A percentile compares a stretch with the other conserved stretches of the same genome.
Conservation (phyloP, 2,329 filamentous ascomycete species). For the Cladophialophora exuberans region DNA sequence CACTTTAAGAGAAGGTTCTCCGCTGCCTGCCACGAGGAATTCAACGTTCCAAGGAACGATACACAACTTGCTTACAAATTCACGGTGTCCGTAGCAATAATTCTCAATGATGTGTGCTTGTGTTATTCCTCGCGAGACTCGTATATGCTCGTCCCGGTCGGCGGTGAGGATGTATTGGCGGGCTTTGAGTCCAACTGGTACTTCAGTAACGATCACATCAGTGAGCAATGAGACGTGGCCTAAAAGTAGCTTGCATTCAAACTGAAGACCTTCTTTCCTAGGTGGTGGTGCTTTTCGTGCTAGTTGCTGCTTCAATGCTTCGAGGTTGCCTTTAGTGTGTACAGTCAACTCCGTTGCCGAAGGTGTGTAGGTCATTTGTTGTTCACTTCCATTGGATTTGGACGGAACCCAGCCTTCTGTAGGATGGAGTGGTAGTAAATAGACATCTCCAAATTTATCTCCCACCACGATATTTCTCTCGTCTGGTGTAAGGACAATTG, state of each 20-base stretch:
- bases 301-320: slow-evolving; percentile 60
- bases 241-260: slow-evolving; percentile 77
- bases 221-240: slow-evolving; percentile 97
- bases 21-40: slow-evolving; percentile 82
- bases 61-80: slow-evolving; percentile 80
- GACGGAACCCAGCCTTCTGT: slow-evolving; percentile 43
- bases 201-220: slow-evolving; percentile 63
- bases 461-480: slow-evolving; percentile 74
- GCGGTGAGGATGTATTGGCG: slow-evolving; percentile 67
- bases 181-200: slow-evolving; percentile 45
- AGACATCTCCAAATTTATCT: slow-evolving; percentile 98
- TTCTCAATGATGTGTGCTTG: slow-evolving; percentile 87
- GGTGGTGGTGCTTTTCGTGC: slow-evolving; percentile 47
- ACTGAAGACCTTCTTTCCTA: slow-evolving; percentile 58
- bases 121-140: slow-evolving; percentile 77
- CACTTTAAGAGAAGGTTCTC: slow-evolving; percentile 74
- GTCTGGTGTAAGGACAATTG: slow-evolving; percentile 71
- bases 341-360: slow-evolving; percentile 63
- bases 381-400: slow-evolving; percentile 31
- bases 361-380: slow-evolving; percentile 49
- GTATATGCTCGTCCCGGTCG: slow-evolving; percentile 81
- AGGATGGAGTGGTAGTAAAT: slow-evolving; percentile 74
- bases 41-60: slow-evolving; percentile 60
- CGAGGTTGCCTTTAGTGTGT: slow-evolving; percentile 63
- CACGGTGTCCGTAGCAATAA: slow-evolving; percentile 84